phyloP scores from a whole-genome alignment of 2,329 filamentous ascomycete species.

The Byssothecium circinans region DNA sequence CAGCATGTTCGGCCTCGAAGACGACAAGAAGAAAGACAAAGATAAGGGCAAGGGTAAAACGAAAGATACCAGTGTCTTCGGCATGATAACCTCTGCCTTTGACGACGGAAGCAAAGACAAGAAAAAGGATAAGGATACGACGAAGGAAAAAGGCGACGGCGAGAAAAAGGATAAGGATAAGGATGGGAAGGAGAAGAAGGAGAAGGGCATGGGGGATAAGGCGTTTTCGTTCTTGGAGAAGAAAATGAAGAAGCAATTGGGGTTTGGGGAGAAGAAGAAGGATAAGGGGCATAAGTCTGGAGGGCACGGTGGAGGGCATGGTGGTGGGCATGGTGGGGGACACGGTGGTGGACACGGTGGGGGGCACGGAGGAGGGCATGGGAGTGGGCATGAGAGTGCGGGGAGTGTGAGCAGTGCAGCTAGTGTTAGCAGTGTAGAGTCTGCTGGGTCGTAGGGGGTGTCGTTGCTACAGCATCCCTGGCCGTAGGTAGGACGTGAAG shows the following conservation, averaged over 20 bases:
- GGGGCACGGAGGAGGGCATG: background rate
- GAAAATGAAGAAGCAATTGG: conserved; percentile 1
- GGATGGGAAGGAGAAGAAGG: background rate
- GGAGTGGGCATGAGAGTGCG: background rate
- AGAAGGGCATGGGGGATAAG: background rate
- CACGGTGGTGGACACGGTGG: background rate
- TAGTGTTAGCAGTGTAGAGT: background rate
- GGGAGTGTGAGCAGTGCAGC: background rate
- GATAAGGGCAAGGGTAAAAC: background rate
- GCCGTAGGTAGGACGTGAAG: background rate
- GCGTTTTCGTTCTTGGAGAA: conserved; percentile 3
- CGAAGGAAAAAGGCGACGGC: background rate
- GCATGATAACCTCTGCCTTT: background rate
- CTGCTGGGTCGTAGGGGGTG: background rate
- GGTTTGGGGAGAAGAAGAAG: background rate
- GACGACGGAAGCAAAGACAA: background rate
- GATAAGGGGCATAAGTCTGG: background rate
- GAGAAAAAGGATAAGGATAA: background rate
- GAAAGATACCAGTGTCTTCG: background rate
- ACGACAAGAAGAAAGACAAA: background rate
- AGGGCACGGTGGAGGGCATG: background rate
- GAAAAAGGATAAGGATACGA: background rate
- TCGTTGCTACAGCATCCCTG: background rate
- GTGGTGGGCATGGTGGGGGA: background rate
- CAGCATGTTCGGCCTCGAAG: background rate